Conservation (phyloP, 495 filamentous ascomycete species). For the Aspergillus kassunensis region DNA sequence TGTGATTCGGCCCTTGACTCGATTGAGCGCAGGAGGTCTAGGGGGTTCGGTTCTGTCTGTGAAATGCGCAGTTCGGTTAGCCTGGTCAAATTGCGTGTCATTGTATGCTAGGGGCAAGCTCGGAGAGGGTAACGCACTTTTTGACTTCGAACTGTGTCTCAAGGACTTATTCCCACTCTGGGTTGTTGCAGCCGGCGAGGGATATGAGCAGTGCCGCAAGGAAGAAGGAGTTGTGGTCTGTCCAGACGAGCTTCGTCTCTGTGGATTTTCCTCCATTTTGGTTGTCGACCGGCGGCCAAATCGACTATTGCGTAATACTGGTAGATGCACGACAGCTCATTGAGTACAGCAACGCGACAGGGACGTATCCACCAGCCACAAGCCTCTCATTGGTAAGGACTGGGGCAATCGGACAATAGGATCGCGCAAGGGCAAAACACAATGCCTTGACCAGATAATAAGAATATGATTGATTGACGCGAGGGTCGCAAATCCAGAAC, state of each 20-base stretch:
- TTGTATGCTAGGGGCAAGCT: not conserved
- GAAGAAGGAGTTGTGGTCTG: conserved; percentile 24
- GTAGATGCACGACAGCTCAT: conserved; percentile 27
- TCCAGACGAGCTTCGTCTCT: conserved; percentile 26
- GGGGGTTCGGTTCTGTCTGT: conserved; percentile 26
- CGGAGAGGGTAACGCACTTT: conserved; percentile 21
- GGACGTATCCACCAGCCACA: conserved; percentile 15
- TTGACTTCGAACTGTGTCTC: conserved; percentile 18
- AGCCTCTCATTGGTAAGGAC: conserved; percentile 7
- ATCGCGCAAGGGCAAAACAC: conserved; percentile 18
- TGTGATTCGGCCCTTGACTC: conserved; percentile 33
- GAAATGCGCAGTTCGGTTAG: conserved; percentile 4
- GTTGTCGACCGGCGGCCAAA: conserved; percentile 7
- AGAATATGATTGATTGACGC: conserved; percentile 5
- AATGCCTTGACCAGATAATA: conserved; percentile 15
- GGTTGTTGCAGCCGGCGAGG: conserved; percentile 20
- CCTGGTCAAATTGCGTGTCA: not conserved
- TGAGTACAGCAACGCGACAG: conserved; percentile 16
- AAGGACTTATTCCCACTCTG: conserved; percentile 18
- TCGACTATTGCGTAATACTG: conserved; percentile 26
- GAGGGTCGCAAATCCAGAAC: conserved; percentile 8
- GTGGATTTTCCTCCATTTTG: conserved; percentile 30
- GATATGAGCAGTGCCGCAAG: conserved; percentile 27
- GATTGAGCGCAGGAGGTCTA: conserved; percentile 33
- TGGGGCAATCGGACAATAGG: conserved; percentile 10